Conservation (phyloP, 352 stramenopile species). For the Phytopythium litorale region DNA sequence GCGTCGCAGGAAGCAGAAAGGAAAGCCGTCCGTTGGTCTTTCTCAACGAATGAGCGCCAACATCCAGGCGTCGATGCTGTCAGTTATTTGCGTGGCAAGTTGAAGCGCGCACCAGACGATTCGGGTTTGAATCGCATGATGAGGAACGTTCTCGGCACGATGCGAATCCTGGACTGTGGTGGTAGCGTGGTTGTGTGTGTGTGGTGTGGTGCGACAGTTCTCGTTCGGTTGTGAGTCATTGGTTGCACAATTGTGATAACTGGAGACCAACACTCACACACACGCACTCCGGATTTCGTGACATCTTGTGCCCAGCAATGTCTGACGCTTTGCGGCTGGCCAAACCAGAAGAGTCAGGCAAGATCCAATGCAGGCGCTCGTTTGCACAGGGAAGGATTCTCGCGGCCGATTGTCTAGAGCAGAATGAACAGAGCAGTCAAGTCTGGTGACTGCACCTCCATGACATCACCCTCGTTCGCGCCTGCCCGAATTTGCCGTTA, state of each 20-base stretch:
- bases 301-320: neutral
- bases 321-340: neutral
- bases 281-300: neutral
- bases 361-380: neutral
- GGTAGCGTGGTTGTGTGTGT: neutral
- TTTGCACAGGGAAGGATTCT: neutral
- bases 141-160: neutral
- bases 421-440: neutral
- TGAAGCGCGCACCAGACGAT: neutral
- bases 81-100: neutral
- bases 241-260: neutral
- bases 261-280: neutral
- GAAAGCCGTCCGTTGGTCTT: neutral
- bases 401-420: neutral
- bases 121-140: neutral
- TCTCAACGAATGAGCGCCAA: neutral
- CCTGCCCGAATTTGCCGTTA: neutral
- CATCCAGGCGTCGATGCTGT: too few relatives aligned
- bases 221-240: neutral
- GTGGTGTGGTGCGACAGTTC: constrained; percentile 2
- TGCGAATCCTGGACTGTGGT: neutral
- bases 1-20: neutral
- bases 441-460: neutral
- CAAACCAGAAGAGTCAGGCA: neutral
- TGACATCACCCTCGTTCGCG: neutral